phyloP scores from a whole-genome alignment of 2,329 filamentous ascomycete species.

The Balansia obtecta region DNA sequence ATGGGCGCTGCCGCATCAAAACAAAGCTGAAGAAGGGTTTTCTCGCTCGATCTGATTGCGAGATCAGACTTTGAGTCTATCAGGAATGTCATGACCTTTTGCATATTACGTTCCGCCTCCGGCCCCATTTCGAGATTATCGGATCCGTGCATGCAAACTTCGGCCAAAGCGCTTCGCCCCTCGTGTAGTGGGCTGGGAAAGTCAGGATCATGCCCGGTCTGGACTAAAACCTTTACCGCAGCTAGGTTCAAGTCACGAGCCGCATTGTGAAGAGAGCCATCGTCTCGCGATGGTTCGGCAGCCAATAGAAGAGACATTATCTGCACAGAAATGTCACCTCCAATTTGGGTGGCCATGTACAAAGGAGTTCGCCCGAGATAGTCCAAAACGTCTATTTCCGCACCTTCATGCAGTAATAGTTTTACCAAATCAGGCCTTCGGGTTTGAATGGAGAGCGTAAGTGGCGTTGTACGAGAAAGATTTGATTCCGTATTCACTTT shows the following conservation, averaged over 20 bases:
- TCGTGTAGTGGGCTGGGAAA: conserved; percentile 51
- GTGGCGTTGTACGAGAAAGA: conserved; percentile 39
- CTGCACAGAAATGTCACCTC: conserved; percentile 37
- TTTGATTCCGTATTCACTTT: conserved; percentile 45
- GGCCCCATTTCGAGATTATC: conserved; percentile 30
- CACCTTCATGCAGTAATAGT: conserved; percentile 42
- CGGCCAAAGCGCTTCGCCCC: conserved; percentile 50
- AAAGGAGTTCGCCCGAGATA: conserved; percentile 45
- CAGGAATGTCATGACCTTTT: conserved; percentile 43
- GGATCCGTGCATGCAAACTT: conserved; percentile 47
- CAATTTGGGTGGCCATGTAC: conserved; percentile 44
- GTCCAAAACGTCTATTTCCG: conserved; percentile 47
- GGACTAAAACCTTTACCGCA: conserved; percentile 42
- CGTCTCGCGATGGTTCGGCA: conserved; percentile 44
- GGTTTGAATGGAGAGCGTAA: conserved; percentile 46
- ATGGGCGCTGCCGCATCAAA: conserved; percentile 44
- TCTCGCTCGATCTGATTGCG: conserved; percentile 41
- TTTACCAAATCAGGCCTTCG: conserved; percentile 45
- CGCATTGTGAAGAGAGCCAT: conserved; percentile 55
- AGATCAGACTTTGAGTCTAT: conserved; percentile 45
- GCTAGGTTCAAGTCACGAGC: conserved; percentile 45
- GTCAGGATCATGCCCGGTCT: conserved; percentile 49
- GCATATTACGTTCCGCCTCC: conserved; percentile 39
- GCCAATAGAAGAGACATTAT: conserved; percentile 44
- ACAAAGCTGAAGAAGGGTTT: conserved; percentile 46